phyloP scores from a whole-genome alignment of 2,329 filamentous ascomycete species.

The Fusarium sp. region DNA sequence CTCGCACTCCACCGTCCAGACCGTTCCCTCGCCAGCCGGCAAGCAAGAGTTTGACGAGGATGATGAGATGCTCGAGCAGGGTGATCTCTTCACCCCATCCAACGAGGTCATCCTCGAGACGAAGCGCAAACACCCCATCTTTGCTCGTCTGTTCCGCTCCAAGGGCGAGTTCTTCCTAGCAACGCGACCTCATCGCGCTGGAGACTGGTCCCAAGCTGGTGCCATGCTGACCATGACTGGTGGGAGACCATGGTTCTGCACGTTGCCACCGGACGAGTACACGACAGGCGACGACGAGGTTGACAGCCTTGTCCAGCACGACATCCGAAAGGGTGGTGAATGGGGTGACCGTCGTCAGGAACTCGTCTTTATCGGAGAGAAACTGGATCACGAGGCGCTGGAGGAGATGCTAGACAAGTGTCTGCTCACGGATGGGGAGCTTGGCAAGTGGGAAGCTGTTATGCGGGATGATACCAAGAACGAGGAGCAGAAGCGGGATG shows the following conservation, averaged over 20 bases:
- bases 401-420: conserved; percentile 66
- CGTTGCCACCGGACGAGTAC: conserved; percentile 61
- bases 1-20: conserved; percentile 38
- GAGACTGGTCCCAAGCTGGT: conserved; percentile 71
- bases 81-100: conserved; percentile 48
- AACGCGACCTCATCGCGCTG: conserved; percentile 62
- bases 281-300: conserved; percentile 58
- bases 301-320: conserved; percentile 58
- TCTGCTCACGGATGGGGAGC: conserved; percentile 68
- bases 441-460: conserved; percentile 60
- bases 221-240: conserved; percentile 69
- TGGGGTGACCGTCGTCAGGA: conserved; percentile 79
- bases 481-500: conserved; percentile 55
- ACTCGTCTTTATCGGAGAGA: conserved; percentile 77
- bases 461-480: conserved; percentile 55
- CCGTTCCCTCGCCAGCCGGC: conserved; percentile 38
- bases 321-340: conserved; percentile 62
- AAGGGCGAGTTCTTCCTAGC: conserved; percentile 70
- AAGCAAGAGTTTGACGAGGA: conserved; percentile 27
- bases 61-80: conserved; percentile 29
- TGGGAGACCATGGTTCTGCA: conserved; percentile 67
- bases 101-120: conserved; percentile 61
- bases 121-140: conserved; percentile 62
- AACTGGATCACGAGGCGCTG: conserved; percentile 62
- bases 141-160: conserved; percentile 67